Evolutionary conservation across 2,329 filamentous ascomycete genomes (phyloP), one percentile per base, ranked within the genome.

Genomic region (Lachnellula hyalina): DNA sequence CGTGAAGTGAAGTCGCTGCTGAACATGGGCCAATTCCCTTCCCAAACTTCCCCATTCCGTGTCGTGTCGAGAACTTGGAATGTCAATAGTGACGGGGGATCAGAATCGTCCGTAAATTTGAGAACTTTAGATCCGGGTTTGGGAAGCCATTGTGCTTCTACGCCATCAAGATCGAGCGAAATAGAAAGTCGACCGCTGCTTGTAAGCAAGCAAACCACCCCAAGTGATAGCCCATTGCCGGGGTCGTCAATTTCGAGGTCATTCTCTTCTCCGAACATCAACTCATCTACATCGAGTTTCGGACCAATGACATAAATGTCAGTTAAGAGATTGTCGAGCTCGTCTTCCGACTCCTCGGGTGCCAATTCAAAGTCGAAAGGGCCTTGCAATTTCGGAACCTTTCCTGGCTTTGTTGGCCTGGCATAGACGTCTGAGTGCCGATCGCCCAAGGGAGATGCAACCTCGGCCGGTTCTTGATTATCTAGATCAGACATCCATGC

Each of bases 401-500:
- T 72, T 9, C 83, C 82, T 1, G 83, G 83, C 40, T 78, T 77
- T 8, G 73, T 71, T 7, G 83, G 83, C 42, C 83, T 75, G 12
- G 71, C 74, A 54, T 80, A 86, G 15, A 86, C 75, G 61, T 85
- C 81, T 1, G 75, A 69, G 0, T 74, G 68, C 5, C 75, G 73
- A 38, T 84, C 80, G 23, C 75, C 77, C 2, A 74, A 67, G 8
- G 72, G 63, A 0, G 73, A 73, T 14, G 85, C 80, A 3, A 82
- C 63, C n/a, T 80, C 63, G 17, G 74, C 74, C 0, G 83, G 82
- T 53, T 86, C 83, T 66, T 86, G 83, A 5, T 74, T 76, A 64
- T 86, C 83, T 49, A 86, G 69, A 53, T 86, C 83, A 2, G 81
- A 77, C 80, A 86, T 86, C 83, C 83, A 86, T 51, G 83, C 79